Conservation (phyloP, 345 rosid genomes). For the Populus pruinosa region DNA sequence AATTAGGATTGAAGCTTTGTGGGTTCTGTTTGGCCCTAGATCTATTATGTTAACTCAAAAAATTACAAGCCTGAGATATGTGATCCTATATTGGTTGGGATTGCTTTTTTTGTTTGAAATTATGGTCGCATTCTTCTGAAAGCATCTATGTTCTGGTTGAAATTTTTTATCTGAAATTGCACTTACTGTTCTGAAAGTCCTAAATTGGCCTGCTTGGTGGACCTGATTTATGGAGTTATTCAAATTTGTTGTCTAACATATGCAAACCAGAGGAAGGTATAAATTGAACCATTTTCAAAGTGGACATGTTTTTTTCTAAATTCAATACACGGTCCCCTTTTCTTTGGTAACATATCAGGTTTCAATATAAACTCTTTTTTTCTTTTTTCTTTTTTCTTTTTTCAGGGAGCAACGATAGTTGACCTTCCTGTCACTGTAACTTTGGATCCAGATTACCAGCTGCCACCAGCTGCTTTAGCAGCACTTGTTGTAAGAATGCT, state of each 20-base stretch:
- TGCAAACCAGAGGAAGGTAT: background rate
- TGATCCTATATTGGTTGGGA: background rate
- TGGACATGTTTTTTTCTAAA: background rate
- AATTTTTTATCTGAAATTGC: background rate
- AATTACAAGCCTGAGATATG: background rate
- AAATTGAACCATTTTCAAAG: background rate
- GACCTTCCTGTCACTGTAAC: constrained; percentile 67
- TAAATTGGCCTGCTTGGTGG: background rate
- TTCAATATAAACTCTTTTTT: background rate
- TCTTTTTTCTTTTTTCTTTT: background rate
- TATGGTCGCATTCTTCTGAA: background rate
- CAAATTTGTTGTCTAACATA: background rate
- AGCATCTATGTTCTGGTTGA: background rate
- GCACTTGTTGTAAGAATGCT: constrained; percentile 49
- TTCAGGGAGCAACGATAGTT: constrained; percentile 91
- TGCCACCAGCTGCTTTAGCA: constrained; percentile 72
- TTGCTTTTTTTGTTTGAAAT: background rate
- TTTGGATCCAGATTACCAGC: constrained; percentile 66
- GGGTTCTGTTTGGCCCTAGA: background rate
- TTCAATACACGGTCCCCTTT: background rate
- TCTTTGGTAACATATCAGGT: background rate
- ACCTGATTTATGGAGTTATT: background rate
- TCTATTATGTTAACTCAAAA: background rate
- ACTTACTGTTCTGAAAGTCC: background rate
- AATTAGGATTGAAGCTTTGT: background rate